Base-by-base conservation (phyloP, 768 basidiomycete species). In the Coprinopsis strossmayeri region DNA sequence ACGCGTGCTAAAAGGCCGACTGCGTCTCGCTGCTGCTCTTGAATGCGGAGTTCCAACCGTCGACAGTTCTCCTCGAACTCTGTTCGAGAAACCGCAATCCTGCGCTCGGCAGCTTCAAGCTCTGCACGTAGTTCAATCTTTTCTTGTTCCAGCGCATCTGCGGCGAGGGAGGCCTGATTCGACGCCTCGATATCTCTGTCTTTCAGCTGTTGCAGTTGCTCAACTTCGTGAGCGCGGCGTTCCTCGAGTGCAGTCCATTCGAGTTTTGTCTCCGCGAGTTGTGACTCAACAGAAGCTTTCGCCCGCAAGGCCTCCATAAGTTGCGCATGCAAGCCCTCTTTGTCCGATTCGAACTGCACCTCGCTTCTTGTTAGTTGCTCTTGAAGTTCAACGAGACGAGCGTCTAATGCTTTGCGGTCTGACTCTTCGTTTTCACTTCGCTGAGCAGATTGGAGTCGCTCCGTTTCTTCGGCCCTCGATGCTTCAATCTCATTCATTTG, bases 91-190 rank as follows among this genome's bases (percentile, higher is more conserved):
- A 15, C 7, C 18, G 23, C 24, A 2, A 46, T 23, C 5, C 27
- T 45, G 9, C 45, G 13, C 9, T 34, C 30, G 18, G 42, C 44
- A 13, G 23, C 12, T 1, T 30, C 34, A 26, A 53, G 48, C 15
- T 53, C 37, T 13, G 25, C 12, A 18, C 18, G 12, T n/a, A 50
- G 34, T 20, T 26, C n/a, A 12, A n/a, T 30, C 20, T 48, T 50
- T 12, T 50, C 48, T 9, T 17, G 35, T 12, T 44, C 20, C 27
- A 46, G 34, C 3, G 12, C 15, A 15, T 50, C 34, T 41, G 23
- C 26, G 37, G n/a, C 23, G 34, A 32, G 17, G 17, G 20, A 32
- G 26, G 15, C 13, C 34, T 11, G 58, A 48, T 12, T 58, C 48
- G 15, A 38, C 11, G 25, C 5, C 4, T 45, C 43, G 18, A 27